Evolutionary conservation across 1,139 yeast species (phyloP).

Genomic region (Scheffersomyces segobiensis): DNA sequence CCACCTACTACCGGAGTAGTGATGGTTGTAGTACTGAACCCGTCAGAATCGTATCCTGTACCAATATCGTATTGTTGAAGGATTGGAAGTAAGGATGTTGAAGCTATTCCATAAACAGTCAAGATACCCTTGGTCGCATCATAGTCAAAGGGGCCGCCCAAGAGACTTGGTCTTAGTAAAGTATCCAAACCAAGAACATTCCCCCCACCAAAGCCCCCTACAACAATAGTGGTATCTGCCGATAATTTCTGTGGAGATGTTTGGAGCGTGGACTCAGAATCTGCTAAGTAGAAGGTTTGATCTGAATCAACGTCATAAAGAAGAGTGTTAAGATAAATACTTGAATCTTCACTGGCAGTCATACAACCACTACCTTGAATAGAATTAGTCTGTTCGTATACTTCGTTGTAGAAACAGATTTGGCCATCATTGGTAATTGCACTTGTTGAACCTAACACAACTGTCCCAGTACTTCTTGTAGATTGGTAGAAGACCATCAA

Average conservation of each 20-base stretch:
- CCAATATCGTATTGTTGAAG: slow-evolving; percentile 25
- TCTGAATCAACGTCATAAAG: slow-evolving; percentile 6
- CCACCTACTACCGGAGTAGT: slow-evolving; percentile 12
- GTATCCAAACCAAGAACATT: slow-evolving; percentile 24
- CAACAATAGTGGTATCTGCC: slow-evolving; percentile 18
- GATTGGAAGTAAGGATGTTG: slow-evolving; percentile 2
- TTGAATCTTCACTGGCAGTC: slow-evolving; percentile 8
- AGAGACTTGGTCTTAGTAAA: slow-evolving; percentile 7
- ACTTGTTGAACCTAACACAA: slow-evolving; percentile 10
- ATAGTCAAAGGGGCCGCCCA: slow-evolving; percentile 10
- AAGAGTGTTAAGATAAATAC: slow-evolving; percentile 7
- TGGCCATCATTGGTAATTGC: slow-evolving; percentile 12
- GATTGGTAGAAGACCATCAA: slow-evolving; percentile 10
- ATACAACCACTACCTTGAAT: slow-evolving; percentile 17
- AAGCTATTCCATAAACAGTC: slow-evolving; percentile 11
- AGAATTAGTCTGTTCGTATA: slow-evolving; percentile 10
- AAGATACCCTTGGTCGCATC: slow-evolving; percentile 20
- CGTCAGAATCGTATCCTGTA: slow-evolving; percentile 12
- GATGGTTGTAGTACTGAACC: slow-evolving; percentile 13
- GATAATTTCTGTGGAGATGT: slow-evolving; percentile 14
- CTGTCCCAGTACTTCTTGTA: slow-evolving; percentile 7
- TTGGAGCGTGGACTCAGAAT: slow-evolving; percentile 9
- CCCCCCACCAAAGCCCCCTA: slow-evolving; percentile 32
- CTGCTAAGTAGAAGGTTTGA: slow-evolving; percentile 14
- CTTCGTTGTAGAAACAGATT: slow-evolving; percentile 14